Conservation (phyloP, 2,329 filamentous ascomycete genomes). For the Hymenoscyphus fraxineus region DNA sequence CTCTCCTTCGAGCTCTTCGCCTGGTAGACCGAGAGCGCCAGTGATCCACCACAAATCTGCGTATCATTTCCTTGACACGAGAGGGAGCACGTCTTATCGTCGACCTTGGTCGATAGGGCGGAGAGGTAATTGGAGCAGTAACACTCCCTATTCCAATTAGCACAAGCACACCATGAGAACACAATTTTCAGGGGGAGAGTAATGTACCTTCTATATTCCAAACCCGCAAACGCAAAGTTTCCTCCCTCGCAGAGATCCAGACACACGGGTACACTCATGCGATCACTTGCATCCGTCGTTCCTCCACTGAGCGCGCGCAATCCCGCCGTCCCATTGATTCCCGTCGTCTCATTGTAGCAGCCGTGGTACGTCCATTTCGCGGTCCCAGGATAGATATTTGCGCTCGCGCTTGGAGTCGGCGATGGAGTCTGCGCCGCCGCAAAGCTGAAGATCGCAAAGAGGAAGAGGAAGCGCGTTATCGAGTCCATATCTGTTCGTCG, state of each 20-base stretch:
- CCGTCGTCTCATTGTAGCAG: constrained; percentile 40
- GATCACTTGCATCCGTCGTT: constrained; percentile 16
- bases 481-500: background rate
- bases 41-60: constrained; percentile 51
- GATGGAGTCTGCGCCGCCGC: constrained; percentile 2
- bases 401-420: constrained; percentile 5
- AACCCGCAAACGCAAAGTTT: constrained; percentile 25
- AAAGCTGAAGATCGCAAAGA: background rate
- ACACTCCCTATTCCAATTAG: constrained; percentile 46
- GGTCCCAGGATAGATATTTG: constrained; percentile 19
- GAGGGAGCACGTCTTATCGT: constrained; percentile 47
- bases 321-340: constrained; percentile 22
- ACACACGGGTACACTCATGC: constrained; percentile 28
- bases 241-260: constrained; percentile 22
- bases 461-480: background rate
- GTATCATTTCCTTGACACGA: constrained; percentile 51
- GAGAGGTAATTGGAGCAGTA: constrained; percentile 54
- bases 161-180: background rate
- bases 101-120: constrained; percentile 43
- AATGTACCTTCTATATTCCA: constrained; percentile 31
- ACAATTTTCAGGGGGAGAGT: background rate
- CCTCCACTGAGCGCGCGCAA: constrained; percentile 24
- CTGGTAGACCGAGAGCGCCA: constrained; percentile 47
- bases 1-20: constrained; percentile 20
- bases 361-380: constrained; percentile 33